These are phyloP conservation scores for Scheffersomyces lignosus DNA, from an alignment of 805 yeast genomes.

Conservation along the genomic window DNA sequence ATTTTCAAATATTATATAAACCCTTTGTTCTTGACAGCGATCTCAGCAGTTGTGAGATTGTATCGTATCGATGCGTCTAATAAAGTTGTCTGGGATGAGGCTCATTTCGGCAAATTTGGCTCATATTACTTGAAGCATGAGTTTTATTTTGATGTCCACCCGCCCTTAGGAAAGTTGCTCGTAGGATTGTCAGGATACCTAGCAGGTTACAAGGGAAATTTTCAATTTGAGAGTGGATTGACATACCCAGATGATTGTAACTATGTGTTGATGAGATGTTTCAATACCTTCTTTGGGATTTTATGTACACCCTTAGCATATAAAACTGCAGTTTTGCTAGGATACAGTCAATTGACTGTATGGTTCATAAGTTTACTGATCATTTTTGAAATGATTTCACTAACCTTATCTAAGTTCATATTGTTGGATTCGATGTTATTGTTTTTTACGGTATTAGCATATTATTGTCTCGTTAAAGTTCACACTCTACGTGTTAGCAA, in stretches of 20 bases:
- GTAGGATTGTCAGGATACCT: constrained; percentile 76
- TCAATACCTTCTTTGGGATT: constrained; percentile 69
- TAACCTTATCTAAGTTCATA: constrained; percentile 72
- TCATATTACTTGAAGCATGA: constrained; percentile 76
- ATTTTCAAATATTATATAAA: constrained; percentile 2
- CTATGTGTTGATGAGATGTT: constrained; percentile 65
- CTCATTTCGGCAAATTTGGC: constrained; percentile 87
- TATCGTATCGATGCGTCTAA: constrained; percentile 56
- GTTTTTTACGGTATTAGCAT: constrained; percentile 61
- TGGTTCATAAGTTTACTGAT: constrained; percentile 65
- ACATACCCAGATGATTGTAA: constrained; percentile 62
- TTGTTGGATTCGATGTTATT: constrained; percentile 74
- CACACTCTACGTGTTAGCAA: constrained; percentile 45
- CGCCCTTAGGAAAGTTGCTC: constrained; percentile 81
- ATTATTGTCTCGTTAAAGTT: constrained; percentile 41
- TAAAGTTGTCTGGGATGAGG: constrained; percentile 85
- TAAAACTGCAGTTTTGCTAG: constrained; percentile 35
- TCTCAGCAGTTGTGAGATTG: constrained; percentile 45
- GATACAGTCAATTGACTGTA: constrained; percentile 36
- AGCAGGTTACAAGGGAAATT: constrained; percentile 82
- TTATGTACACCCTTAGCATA: constrained; percentile 71
- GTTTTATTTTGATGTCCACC: constrained; percentile 85
- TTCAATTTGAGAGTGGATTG: constrained; percentile 69
- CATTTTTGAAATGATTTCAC: constrained; percentile 64
- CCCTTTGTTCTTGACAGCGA: constrained; percentile 10